Percentiles rank a stretch among this genome's conserved stretches.
phyloP scores from a whole-genome alignment of 495 filamentous ascomycete species.

The Pyrenopolyporus hunteri region DNA sequence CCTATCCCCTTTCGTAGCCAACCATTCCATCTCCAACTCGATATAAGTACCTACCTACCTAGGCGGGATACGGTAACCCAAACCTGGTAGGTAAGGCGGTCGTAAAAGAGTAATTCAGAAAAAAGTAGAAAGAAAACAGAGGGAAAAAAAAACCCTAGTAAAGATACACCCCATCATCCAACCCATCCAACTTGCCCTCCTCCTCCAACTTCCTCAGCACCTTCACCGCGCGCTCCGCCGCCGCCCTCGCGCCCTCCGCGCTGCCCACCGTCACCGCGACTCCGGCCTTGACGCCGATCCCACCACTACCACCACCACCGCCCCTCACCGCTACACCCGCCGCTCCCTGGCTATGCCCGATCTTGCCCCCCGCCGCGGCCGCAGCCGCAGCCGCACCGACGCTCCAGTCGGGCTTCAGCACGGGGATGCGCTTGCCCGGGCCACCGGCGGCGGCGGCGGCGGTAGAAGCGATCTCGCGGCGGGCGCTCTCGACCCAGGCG shows the following conservation, averaged over 20 bases:
- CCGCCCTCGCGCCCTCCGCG: background rate
- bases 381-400: too few relatives aligned
- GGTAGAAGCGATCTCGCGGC: background rate
- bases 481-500: constrained; percentile 9
- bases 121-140: background rate
- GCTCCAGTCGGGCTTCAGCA: constrained; percentile 18
- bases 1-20: too few relatives aligned
- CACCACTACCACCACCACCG: background rate
- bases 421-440: constrained; percentile 7
- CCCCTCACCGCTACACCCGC: background rate
- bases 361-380: background rate
- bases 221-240: constrained; percentile 3
- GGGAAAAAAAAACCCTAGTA: constrained; percentile 7
- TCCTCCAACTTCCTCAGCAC: constrained; percentile 20
- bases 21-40: too few relatives aligned
- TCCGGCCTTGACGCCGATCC: background rate
- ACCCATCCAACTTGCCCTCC: constrained; percentile 29
- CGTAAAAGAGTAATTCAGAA: too few relatives aligned
- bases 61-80: too few relatives aligned
- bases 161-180: constrained; percentile 17
- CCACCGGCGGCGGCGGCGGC: too few relatives aligned
- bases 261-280: background rate
- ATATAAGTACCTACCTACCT: too few relatives aligned
- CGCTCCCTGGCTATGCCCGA: constrained; percentile 1
- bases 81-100: too few relatives aligned